Percentiles rank a stretch among this genome's conserved stretches.
Conservation (phyloP, 345 rosid genomes). For the Acer campestre region DNA sequence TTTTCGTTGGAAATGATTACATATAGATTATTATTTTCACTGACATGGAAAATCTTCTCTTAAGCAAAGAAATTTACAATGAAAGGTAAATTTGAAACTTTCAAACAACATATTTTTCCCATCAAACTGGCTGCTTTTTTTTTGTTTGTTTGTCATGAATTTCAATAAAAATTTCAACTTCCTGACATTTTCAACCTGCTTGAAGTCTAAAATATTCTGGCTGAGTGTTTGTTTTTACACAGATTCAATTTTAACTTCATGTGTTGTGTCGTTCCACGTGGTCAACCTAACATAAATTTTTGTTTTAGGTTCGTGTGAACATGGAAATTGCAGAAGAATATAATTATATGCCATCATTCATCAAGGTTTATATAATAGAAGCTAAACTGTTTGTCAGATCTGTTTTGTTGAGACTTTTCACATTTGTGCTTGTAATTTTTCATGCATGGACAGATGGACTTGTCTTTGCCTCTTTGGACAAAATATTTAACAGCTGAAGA, state of each 20-base stretch:
- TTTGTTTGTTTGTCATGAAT: background rate
- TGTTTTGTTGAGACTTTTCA: background rate
- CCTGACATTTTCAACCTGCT: background rate
- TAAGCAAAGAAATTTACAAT: background rate
- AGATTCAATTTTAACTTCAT: background rate
- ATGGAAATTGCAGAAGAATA: background rate
- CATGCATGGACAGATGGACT: background rate
- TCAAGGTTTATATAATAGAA: background rate
- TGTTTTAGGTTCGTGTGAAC: background rate
- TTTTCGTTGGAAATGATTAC: background rate
- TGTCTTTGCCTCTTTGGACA: background rate
- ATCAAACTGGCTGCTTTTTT: background rate
- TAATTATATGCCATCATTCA: background rate
- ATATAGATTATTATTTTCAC: background rate
- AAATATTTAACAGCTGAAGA: background rate
- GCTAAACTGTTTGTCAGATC: background rate
- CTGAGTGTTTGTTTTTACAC: background rate
- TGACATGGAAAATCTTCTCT: too few species aligned
- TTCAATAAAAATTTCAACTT: background rate
- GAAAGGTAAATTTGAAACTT: background rate
- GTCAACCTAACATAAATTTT: background rate
- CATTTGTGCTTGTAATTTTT: background rate
- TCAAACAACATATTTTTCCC: background rate
- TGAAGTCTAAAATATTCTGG: background rate
- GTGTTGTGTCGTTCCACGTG: background rate